Evolutionary conservation across 2,329 filamentous ascomycete genomes (phyloP), one percentile per base, ranked within the genome.

Genomic region (Dryadomyces quercus-mongolicae): DNA sequence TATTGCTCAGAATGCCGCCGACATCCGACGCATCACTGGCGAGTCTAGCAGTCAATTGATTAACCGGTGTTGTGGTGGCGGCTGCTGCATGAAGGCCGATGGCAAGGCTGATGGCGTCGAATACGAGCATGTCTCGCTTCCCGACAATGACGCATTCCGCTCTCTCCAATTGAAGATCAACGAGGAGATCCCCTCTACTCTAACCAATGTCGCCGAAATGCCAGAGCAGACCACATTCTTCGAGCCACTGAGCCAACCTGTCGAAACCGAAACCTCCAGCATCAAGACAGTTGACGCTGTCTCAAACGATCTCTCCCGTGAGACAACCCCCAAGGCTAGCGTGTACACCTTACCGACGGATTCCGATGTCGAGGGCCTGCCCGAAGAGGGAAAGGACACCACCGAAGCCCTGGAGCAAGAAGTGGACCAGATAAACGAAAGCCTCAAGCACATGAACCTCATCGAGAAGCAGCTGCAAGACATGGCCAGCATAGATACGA

Each of bases 61-160:
- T 61, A 76, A 74, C 54, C 74, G 79, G 60, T 85, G 81, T 63
- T 85, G 81, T 58, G 81, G 81, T 52, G 81, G 80, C 34, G 80
- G 80, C 55, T 84, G 81, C 67, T 84, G 80, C 62, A 73, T 82
- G 67, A 75, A 71, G 51, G 58, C 74, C 50, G 69, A 68, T 49
- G 66, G 67, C 51, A 70, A 72, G 58, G 71, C 69, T 51, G 66
- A 72, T 2, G 71, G 70, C 36, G 57, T 80, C 48, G 69, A 77
- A 44, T 80, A 75, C 55, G 80, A 83, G 62, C 65, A 64, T 7
- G 67, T 84, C 20, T 62, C 71, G 16, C 64, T 81, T 2, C 91
- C 92, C 1, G 82, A 93, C 67, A 97, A 95, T 63, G 78, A 85
- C 56, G 93, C 93, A 16, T 98, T 87, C 71, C 78, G 81, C 54